Evolutionary conservation across 495 filamentous ascomycete species (phyloP).

Genomic region (Margaritispora aquatica): DNA sequence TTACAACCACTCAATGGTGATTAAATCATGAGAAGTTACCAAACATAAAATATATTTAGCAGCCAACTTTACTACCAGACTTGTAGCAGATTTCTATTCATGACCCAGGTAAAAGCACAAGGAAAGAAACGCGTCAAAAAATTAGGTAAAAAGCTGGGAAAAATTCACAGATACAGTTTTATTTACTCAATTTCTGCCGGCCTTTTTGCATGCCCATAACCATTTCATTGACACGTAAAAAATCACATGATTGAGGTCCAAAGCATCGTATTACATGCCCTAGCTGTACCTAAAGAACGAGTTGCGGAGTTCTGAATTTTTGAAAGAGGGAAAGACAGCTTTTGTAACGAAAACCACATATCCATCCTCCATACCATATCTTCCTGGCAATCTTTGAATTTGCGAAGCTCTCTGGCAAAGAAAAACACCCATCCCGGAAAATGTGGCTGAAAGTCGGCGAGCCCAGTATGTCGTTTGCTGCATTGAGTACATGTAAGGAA

Average conservation of each 20-base stretch:
- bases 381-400: neutral
- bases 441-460: neutral
- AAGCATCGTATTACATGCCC: slow-evolving; percentile 17
- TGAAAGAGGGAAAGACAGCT: slow-evolving; percentile 9
- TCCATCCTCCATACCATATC: slow-evolving; percentile 1
- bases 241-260: slow-evolving; percentile 1
- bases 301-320: neutral
- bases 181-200: neutral
- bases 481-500: slow-evolving; percentile 14
- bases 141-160: no score
- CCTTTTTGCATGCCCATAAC: neutral
- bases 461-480: neutral
- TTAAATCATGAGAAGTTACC: no score
- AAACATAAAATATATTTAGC: no score
- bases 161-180: neutral
- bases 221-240: no score
- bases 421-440: neutral
- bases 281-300: slow-evolving; percentile 12
- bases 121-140: no score
- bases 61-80: no score
- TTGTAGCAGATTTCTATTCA: no score
- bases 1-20: no score
- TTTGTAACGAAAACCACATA: slow-evolving; percentile 16
- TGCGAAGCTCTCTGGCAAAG: neutral
- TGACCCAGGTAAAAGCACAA: no score